phyloP scores from a whole-genome alignment of 805 yeast genomes.

The Saccharomycopsis capsularis region DNA sequence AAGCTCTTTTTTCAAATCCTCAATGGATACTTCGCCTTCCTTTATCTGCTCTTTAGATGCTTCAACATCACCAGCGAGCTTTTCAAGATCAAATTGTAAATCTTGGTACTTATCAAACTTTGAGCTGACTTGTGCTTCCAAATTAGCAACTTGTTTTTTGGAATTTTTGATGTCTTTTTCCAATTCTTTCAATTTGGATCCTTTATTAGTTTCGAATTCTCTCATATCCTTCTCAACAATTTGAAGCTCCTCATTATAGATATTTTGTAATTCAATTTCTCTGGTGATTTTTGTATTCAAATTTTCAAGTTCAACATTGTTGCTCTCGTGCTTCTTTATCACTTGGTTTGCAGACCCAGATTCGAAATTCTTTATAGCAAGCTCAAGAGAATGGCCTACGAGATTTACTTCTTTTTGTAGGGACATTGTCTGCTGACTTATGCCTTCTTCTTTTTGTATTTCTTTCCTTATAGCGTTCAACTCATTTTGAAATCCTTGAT shows the following conservation, averaged over 20 bases:
- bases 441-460: slow-evolving; percentile 35
- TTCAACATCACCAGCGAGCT: slow-evolving; percentile 48
- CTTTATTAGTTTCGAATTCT: slow-evolving; percentile 76
- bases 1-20: slow-evolving; percentile 31
- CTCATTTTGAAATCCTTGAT: slow-evolving; percentile 37
- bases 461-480: slow-evolving; percentile 35
- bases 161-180: slow-evolving; percentile 44
- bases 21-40: slow-evolving; percentile 31
- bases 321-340: slow-evolving; percentile 42
- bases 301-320: slow-evolving; percentile 38
- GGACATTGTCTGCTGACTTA: slow-evolving; percentile 43
- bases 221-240: slow-evolving; percentile 66
- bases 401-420: slow-evolving; percentile 54
- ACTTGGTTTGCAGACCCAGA: slow-evolving; percentile 51
- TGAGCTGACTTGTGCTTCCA: slow-evolving; percentile 37
- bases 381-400: slow-evolving; percentile 50
- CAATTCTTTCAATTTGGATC: slow-evolving; percentile 65
- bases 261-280: slow-evolving; percentile 29
- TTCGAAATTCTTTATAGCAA: slow-evolving; percentile 48
- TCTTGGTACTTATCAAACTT: slow-evolving; percentile 52
- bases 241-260: slow-evolving; percentile 38
- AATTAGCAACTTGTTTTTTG: slow-evolving; percentile 29
- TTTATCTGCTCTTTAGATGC: slow-evolving; percentile 37
- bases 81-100: slow-evolving; percentile 65
- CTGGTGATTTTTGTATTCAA: slow-evolving; percentile 35